Evolutionary conservation across 2,329 filamentous ascomycete genomes (phyloP).

Genomic region (Botrytis pseudocinerea): DNA sequence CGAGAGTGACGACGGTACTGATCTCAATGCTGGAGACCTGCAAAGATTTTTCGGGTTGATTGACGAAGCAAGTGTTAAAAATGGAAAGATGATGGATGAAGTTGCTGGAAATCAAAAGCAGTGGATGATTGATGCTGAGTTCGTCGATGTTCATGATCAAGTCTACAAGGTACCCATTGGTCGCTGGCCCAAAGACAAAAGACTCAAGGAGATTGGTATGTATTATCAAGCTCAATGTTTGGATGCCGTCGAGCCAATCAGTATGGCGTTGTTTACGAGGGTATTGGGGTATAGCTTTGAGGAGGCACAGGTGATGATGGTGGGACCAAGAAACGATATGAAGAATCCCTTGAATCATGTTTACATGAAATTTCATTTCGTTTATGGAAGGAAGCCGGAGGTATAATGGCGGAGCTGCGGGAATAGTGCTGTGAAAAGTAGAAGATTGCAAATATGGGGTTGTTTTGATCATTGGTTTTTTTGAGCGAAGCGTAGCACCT

Average conservation of each 20-base stretch:
- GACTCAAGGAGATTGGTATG: slow-evolving; percentile 25
- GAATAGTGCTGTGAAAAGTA: not conserved
- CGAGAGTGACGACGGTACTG: slow-evolving; percentile 45
- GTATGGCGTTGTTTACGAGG: slow-evolving; percentile 45
- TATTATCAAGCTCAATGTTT: slow-evolving; percentile 22
- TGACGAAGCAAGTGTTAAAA: slow-evolving; percentile 47
- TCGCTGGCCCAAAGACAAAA: slow-evolving; percentile 48
- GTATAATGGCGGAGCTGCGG: not conserved
- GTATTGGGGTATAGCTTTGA: slow-evolving; percentile 50
- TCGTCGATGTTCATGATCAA: slow-evolving; percentile 48
- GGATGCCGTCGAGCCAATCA: slow-evolving; percentile 24
- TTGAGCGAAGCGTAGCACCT: not conserved
- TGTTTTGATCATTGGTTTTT: not conserved
- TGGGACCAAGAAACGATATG: slow-evolving; percentile 51
- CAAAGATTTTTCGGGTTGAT: slow-evolving; percentile 51
- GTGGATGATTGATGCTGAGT: slow-evolving; percentile 52
- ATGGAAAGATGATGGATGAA: slow-evolving; percentile 48
- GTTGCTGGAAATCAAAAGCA: slow-evolving; percentile 41
- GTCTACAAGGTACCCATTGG: slow-evolving; percentile 46
- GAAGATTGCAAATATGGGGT: not conserved
- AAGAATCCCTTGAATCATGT: slow-evolving; percentile 43
- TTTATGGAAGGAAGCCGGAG: slow-evolving; percentile 39
- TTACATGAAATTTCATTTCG: slow-evolving; percentile 57
- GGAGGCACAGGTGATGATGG: slow-evolving; percentile 50
- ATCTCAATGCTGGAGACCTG: slow-evolving; percentile 46